A percentile compares a stretch with the other conserved stretches of the same genome.
Conservation (phyloP, 2,329 filamentous ascomycete species). For the Chrysosporium keratinophilum region DNA sequence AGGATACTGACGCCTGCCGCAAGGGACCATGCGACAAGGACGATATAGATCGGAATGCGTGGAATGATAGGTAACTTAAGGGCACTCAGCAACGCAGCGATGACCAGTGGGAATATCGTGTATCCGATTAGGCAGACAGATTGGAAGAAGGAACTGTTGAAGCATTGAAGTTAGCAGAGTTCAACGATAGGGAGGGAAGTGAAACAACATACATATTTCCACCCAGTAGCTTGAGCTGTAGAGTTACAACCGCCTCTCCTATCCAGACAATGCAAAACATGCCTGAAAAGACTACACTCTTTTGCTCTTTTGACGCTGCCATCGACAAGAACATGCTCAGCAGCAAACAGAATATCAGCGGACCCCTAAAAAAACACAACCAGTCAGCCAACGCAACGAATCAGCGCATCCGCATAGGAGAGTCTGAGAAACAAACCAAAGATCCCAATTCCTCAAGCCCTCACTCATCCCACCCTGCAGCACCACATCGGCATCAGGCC, state of each 20-base stretch:
- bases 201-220: constrained; percentile 75
- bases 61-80: constrained; percentile 67
- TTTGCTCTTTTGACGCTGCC: constrained; percentile 67
- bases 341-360: constrained; percentile 83
- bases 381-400: background rate
- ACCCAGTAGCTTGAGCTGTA: constrained; percentile 92
- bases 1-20: constrained; percentile 93
- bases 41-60: constrained; percentile 79
- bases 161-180: constrained; percentile 11
- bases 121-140: constrained; percentile 97
- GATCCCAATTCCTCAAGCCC: constrained; percentile 88
- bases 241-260: constrained; percentile 89
- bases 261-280: constrained; percentile 97
- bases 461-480: constrained; percentile 69
- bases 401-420: background rate
- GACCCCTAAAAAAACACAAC: constrained; percentile 52
- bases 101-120: constrained; percentile 90
- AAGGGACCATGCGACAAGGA: constrained; percentile 83
- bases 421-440: constrained; percentile 50
- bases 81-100: constrained; percentile 81
- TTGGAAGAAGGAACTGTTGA: constrained; percentile 83
- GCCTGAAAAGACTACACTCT: constrained; percentile 82
- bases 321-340: constrained; percentile 81
- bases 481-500: constrained; percentile 58
- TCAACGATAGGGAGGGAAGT: background rate